These are phyloP conservation scores for Dicorynia guianensis DNA, from an alignment of 306 rosid genomes.

Conservation along the genomic window DNA sequence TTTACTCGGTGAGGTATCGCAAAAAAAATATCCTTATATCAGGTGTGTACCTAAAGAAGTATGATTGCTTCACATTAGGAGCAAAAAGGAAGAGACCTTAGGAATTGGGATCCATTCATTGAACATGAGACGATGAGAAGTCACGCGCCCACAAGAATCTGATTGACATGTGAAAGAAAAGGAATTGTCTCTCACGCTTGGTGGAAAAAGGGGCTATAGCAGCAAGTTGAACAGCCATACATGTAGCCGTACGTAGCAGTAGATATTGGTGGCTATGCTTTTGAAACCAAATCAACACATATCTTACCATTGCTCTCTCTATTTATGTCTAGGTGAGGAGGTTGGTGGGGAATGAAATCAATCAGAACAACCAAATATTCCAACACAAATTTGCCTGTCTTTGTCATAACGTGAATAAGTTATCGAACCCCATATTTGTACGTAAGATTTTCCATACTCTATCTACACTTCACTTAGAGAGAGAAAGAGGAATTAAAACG, in stretches of 20 bases:
- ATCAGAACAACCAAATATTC: conserved; percentile 10
- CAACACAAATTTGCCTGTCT: conserved; percentile 39
- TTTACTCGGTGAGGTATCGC: no score
- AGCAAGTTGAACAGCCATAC: neutral
- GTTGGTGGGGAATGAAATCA: conserved; percentile 46
- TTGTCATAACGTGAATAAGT: no score
- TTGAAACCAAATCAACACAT: conserved; percentile 31
- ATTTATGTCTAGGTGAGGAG: conserved; percentile 23
- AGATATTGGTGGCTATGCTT: neutral
- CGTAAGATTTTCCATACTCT: no score
- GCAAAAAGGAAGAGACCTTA: conserved; percentile 33
- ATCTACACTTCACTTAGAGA: no score
- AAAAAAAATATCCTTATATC: neutral
- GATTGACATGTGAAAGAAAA: conserved; percentile 28
- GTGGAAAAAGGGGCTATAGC: conserved; percentile 19
- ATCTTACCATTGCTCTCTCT: conserved; percentile 39
- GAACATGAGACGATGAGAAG: conserved; percentile 45
- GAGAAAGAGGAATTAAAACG: no score
- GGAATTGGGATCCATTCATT: no score
- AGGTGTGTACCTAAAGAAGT: neutral
- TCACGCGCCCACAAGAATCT: neutral
- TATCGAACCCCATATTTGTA: no score
- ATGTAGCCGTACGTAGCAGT: conserved; percentile 8
- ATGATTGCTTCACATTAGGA: conserved; percentile 2
- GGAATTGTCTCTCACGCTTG: conserved; percentile 48